Base-by-base conservation (phyloP, 129 eudicot genomes). In the Silybum marianum region DNA sequence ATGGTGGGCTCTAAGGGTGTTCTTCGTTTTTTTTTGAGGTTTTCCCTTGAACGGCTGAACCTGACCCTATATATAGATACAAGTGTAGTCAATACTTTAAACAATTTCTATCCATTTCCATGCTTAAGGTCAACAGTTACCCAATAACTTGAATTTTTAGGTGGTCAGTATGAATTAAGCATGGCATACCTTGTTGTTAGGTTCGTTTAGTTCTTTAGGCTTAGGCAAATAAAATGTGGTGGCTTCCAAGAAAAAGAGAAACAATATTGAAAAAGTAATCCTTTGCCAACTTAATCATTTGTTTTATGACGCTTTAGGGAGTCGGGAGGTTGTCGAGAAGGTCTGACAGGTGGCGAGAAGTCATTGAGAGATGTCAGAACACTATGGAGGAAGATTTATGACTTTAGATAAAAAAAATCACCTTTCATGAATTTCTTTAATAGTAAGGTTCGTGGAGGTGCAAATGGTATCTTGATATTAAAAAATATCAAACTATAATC, bases 161-260 rank as follows among this genome's bases (percentile, higher is more conserved):
- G 72, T 60, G 71, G 54, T 76, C 13, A 30, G 39, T 76, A 76
- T 18, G 48, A 76, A 58, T 51, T 48, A 75, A n/a, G 67, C 63
- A 51, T 25, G 32, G 21, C 22, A 12, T 48, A 25, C 39, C 9
- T 26, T 48, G 28, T 76, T 19, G 51, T 66, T 30, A 62, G 23
- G 25, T 21, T 19, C 12, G 24, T 7, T 62, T 62, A 18, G 26
- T 62, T 62, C 10, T 62, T 46, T 21, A 62, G 25, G 24, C 21
- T 14, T 51, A 51, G 19, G 21, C 12, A 9, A 8, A 40, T 40
- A 40, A 40, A 9, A 40, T 40, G 46, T 40, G 46, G 12, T 40
- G 46, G 46, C 46, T 40, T 9, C 46, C 46, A 40, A 40, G 46
- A 12, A 40, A 40, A 40, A 40, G 46, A 40, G 2, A 13, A 40